A percentile compares a stretch with the other conserved stretches of the same genome.
phyloP scores from a whole-genome alignment of 352 stramenopile species.

The Thalassiosira exigua region DNA sequence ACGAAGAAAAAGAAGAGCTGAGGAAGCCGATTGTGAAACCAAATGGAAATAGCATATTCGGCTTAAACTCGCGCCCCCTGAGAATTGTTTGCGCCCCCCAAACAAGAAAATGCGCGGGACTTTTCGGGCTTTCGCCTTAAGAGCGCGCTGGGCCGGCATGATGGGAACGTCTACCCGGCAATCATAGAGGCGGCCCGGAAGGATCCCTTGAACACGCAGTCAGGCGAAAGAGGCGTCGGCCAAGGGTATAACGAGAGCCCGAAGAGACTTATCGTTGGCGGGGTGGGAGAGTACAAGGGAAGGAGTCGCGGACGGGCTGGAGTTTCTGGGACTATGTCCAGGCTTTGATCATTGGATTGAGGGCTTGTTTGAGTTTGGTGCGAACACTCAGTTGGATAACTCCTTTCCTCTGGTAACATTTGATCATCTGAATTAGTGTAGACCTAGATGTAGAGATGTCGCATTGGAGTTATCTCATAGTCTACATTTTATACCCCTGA shows the following conservation, averaged over 20 bases:
- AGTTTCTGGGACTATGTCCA: constrained; percentile 51
- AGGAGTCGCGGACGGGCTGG: constrained; percentile 15
- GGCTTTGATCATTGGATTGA: constrained; percentile 32
- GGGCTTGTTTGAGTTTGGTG: no score
- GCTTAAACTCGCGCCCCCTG: no score
- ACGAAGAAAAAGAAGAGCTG: no score
- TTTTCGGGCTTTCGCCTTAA: constrained; percentile 85
- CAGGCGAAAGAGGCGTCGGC: constrained; percentile 47
- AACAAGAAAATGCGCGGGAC: constrained; percentile 81
- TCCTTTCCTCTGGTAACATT: no score
- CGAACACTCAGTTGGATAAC: no score
- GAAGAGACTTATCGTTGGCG: constrained; percentile 73
- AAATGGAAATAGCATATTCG: no score
- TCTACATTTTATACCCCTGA: no score
- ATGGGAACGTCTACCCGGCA: constrained; percentile 83
- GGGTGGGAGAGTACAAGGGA: constrained; percentile 68
- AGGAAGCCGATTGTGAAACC: no score
- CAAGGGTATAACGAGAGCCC: constrained; percentile 78
- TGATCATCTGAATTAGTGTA: no score
- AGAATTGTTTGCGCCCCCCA: no score
- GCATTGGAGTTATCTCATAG: no score
- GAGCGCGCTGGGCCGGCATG: constrained; percentile 77
- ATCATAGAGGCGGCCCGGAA: constrained; percentile 74
- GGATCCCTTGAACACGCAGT: constrained; percentile 80
- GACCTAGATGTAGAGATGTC: no score